Evolutionary conservation across 805 yeast species (phyloP), one percentile per base, ranked within the genome.

Genomic region (Saccharomycopsis sp.): DNA sequence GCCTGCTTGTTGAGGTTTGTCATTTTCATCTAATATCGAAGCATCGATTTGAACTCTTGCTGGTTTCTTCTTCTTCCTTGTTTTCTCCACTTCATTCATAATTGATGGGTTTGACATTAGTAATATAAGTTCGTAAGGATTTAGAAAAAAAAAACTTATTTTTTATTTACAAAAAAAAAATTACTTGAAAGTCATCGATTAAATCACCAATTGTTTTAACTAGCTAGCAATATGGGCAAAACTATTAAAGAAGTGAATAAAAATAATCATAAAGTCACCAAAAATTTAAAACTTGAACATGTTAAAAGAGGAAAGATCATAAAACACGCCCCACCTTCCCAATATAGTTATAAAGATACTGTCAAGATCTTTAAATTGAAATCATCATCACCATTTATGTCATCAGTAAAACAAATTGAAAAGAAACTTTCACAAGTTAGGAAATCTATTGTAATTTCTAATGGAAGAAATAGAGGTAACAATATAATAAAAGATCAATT

Each of bases 41-140:
- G 84, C 80, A 42, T 76, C 79, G 1, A 83, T 74, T 53, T 86
- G 96, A 2, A 76, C 63, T 23, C 92, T 62, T 1, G 96, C 96
- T 0, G 86, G 69, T 39, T 55, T 57, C 29, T 60, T 52, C 41
- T 51, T 51, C n/a, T n/a, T n/a, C n/a, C n/a, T n/a, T n/a, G n/a
- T n/a, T n/a, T n/a, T n/a, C n/a, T n/a, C n/a, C n/a, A n/a, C n/a
- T n/a, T n/a, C n/a, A n/a, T n/a, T n/a, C n/a, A n/a, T n/a, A n/a
- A n/a, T n/a, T n/a, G n/a, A n/a, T n/a, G n/a, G n/a, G n/a, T n/a
- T n/a, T n/a, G n/a, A n/a, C n/a, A n/a, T n/a, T n/a, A n/a, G n/a
- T n/a, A n/a, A n/a, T n/a, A n/a, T n/a, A n/a, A n/a, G n/a, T n/a
- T n/a, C n/a, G n/a, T n/a, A n/a, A n/a, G n/a, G n/a, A n/a, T n/a